These are phyloP conservation scores for Rosa hybrid DNA, from an alignment of 331 rosid genomes.

Conservation along the genomic window DNA sequence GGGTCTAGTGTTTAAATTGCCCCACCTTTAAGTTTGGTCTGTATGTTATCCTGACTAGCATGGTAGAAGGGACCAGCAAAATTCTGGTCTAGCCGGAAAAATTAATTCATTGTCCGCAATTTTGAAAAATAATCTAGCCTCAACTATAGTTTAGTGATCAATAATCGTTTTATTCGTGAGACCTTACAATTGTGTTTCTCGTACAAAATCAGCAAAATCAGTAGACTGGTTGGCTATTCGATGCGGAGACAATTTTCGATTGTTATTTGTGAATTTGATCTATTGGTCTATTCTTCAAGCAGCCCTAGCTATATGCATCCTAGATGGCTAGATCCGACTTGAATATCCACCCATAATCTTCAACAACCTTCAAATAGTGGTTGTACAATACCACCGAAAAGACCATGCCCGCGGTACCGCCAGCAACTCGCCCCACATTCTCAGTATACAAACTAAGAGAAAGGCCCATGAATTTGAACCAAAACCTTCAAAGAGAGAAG, in stretches of 20 bases:
- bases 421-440: no score
- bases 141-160: background rate
- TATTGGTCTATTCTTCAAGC: background rate
- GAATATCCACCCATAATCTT: no score
- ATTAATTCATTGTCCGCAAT: background rate
- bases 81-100: background rate
- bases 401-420: no score
- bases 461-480: no score
- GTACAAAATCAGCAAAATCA: no score
- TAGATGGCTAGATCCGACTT: background rate
- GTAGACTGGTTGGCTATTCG: background rate
- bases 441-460: no score
- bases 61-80: background rate
- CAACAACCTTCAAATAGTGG: no score
- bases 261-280: no score
- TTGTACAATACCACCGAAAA: no score
- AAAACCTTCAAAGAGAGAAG: no score
- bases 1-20: background rate
- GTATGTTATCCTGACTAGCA: background rate
- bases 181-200: no score
- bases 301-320: background rate
- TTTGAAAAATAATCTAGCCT: background rate
- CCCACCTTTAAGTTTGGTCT: background rate
- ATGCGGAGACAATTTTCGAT: background rate
- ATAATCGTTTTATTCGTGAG: no score